Conservation (phyloP, 495 filamentous ascomycete species). For the Choiromyces venosus region DNA sequence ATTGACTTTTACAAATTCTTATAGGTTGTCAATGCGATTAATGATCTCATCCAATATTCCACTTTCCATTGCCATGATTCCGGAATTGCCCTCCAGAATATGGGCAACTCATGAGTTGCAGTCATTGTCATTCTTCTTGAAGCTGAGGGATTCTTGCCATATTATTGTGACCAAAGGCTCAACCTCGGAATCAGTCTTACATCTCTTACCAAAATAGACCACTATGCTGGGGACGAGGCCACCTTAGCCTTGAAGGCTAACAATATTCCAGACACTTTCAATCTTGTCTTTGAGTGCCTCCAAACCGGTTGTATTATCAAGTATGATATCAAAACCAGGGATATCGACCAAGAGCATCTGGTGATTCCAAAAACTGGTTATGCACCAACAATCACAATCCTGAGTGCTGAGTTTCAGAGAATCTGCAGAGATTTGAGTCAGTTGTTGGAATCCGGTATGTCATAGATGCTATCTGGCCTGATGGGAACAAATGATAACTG, state of each 20-base stretch:
- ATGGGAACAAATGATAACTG: background rate
- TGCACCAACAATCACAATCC: conserved; percentile 83
- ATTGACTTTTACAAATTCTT: conserved; percentile 20
- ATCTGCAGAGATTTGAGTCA: conserved; percentile 87
- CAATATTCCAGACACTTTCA: conserved; percentile 91
- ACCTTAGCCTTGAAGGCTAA: too few relatives aligned
- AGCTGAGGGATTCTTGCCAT: conserved; percentile 88
- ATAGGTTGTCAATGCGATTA: conserved; percentile 96
- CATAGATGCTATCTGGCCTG: background rate
- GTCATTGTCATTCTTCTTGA: conserved; percentile 98
- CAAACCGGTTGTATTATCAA: too few relatives aligned
- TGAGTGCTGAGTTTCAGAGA: conserved; percentile 80
- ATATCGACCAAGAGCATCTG: too few relatives aligned
- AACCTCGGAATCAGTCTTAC: conserved; percentile 93
- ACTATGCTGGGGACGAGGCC: conserved; percentile 85
- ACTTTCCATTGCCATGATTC: conserved; percentile 99
- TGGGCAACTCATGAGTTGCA: conserved; percentile 99
- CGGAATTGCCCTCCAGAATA: conserved; percentile 94
- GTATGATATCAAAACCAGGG: too few relatives aligned
- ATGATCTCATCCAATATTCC: conserved; percentile 98
- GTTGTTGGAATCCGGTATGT: conserved; percentile 86
- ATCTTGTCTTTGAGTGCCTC: conserved; percentile 91
- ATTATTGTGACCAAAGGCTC: conserved; percentile 97
- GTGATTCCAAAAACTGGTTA: conserved; percentile 99
- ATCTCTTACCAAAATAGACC: conserved; percentile 94